These are phyloP conservation scores for Spathaspora hagerdaliae DNA, from an alignment of 805 yeast species.

Conservation along the genomic window DNA sequence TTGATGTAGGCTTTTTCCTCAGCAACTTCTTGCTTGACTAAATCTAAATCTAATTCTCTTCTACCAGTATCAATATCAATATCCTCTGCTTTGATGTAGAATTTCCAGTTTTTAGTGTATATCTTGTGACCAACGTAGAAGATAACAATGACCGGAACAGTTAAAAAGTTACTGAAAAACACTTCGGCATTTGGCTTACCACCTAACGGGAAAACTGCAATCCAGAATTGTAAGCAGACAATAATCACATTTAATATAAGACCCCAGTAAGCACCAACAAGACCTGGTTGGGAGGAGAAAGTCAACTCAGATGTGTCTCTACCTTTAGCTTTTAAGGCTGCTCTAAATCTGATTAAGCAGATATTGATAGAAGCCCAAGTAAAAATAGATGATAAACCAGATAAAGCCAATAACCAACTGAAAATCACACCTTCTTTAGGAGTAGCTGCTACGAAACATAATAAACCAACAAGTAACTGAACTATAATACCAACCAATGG, in stretches of 20 bases:
- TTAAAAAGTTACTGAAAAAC: conserved; percentile 27
- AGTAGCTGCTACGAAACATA: conserved; percentile 61
- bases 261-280: conserved; percentile 50
- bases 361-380: conserved; percentile 61
- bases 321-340: conserved; percentile 53
- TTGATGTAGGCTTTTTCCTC: conserved; percentile 24
- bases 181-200: conserved; percentile 27
- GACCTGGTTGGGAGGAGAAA: conserved; percentile 48
- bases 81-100: conserved; percentile 22
- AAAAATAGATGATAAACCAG: conserved; percentile 57
- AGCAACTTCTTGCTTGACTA: conserved; percentile 30
- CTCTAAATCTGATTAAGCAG: conserved; percentile 57
- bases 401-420: conserved; percentile 58
- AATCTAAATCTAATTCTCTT: conserved; percentile 26
- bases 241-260: conserved; percentile 46
- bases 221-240: conserved; percentile 60
- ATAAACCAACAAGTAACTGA: conserved; percentile 52
- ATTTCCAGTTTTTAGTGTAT: conserved; percentile 19
- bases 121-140: conserved; percentile 27
- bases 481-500: conserved; percentile 55
- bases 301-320: conserved; percentile 48
- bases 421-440: conserved; percentile 50
- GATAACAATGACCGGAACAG: conserved; percentile 24
- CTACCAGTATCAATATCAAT: conserved; percentile 33
- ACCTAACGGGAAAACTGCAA: conserved; percentile 58